phyloP scores from a whole-genome alignment of 2,329 filamentous ascomycete species.

The Samsoniella hepiali region DNA sequence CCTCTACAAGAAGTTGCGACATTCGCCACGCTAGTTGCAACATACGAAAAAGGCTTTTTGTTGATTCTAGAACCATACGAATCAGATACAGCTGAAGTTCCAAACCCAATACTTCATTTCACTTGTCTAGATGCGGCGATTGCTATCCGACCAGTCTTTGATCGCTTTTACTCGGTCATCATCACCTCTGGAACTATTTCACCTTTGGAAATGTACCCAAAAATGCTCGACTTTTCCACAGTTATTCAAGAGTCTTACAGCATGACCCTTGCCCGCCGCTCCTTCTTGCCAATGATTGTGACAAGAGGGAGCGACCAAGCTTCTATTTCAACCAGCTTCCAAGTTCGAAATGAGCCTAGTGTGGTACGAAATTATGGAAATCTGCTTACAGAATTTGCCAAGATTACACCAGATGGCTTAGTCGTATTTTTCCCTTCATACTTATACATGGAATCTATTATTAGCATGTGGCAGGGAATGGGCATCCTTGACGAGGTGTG shows the following conservation, averaged over 20 bases:
- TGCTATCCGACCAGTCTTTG: slow-evolving; percentile 95
- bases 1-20: slow-evolving; percentile 95
- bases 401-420: slow-evolving; percentile 92
- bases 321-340: slow-evolving; percentile 87
- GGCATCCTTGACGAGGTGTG: slow-evolving; percentile 95
- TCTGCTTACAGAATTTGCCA: slow-evolving; percentile 89
- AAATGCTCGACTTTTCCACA: slow-evolving; percentile 91
- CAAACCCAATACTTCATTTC: slow-evolving; percentile 95
- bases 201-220: slow-evolving; percentile 96
- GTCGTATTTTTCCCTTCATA: slow-evolving; percentile 99
- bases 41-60: slow-evolving; percentile 94
- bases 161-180: slow-evolving; percentile 95
- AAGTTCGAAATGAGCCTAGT: slow-evolving; percentile 90
- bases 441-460: slow-evolving; percentile 98
- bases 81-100: slow-evolving; percentile 89
- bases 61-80: slow-evolving; percentile 97
- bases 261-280: slow-evolving; percentile 90
- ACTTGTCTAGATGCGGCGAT: slow-evolving; percentile 96
- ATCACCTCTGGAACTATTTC: slow-evolving; percentile 98
- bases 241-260: slow-evolving; percentile 96
- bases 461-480: slow-evolving; percentile 99
- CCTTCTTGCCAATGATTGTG: slow-evolving; percentile 98
- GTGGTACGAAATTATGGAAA: slow-evolving; percentile 98
- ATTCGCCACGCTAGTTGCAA: slow-evolving; percentile 92
- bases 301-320: slow-evolving; percentile 93